These are phyloP conservation scores for Barnettozyma hawaiiensis DNA, from an alignment of 1,139 yeast species.

Conservation along the genomic window DNA sequence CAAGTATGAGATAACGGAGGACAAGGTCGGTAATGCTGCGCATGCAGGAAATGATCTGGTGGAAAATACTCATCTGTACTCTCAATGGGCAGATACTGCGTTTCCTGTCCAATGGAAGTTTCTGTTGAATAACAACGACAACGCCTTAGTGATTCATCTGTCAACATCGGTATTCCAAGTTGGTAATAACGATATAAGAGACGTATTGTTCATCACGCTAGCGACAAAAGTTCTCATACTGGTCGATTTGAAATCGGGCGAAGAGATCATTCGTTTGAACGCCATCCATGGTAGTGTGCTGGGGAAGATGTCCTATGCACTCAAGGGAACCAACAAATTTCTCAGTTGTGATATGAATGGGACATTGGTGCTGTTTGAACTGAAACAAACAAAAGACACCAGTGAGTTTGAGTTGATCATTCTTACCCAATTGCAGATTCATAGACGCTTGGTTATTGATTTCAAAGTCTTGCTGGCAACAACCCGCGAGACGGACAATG, in stretches of 20 bases:
- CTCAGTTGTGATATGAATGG: slow-evolving; percentile 32
- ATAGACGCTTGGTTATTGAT: slow-evolving; percentile 38
- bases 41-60: slow-evolving; percentile 3
- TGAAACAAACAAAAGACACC: slow-evolving; percentile 1
- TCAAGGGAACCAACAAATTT: slow-evolving; percentile 11
- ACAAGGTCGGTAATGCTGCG: background rate
- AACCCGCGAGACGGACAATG: too few species aligned
- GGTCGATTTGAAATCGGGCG: slow-evolving; percentile 10
- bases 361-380: slow-evolving; percentile 11
- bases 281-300: slow-evolving; percentile 14
- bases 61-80: slow-evolving; percentile 12
- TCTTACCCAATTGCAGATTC: slow-evolving; percentile 29
- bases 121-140: background rate
- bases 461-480: slow-evolving; percentile 31
- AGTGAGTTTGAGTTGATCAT: slow-evolving; percentile 11
- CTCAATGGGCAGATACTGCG: slow-evolving; percentile 5
- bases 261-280: slow-evolving; percentile 2
- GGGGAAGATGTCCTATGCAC: slow-evolving; percentile 18
- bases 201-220: slow-evolving; percentile 14
- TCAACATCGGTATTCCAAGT: slow-evolving; percentile 12
- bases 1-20: slow-evolving; percentile 10
- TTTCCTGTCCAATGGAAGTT: background rate
- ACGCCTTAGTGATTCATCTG: slow-evolving; percentile 17
- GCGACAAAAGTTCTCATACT: slow-evolving; percentile 15
- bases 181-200: slow-evolving; percentile 1